Evolutionary conservation across 768 basidiomycete genomes (phyloP).

Genomic region (Tremella mesenterica): DNA sequence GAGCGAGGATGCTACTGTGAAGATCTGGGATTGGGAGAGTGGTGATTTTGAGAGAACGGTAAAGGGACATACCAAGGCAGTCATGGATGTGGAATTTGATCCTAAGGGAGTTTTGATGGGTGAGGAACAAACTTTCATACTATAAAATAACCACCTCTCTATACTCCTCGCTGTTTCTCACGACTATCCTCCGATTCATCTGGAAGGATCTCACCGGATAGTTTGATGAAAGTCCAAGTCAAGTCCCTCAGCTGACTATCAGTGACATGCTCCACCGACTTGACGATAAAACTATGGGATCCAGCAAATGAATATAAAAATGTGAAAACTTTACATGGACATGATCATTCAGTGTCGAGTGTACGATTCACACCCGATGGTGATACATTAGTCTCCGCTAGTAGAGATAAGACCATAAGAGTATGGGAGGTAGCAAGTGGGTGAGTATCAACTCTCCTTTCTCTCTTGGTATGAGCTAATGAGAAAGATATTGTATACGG

Average conservation of each 20-base stretch:
- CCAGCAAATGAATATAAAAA: slow-evolving; percentile 83
- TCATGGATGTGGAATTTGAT: slow-evolving; percentile 81
- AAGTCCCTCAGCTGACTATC: slow-evolving; percentile 5
- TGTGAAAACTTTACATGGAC: slow-evolving; percentile 73
- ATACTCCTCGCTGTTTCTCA: background rate
- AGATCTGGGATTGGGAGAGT: slow-evolving; percentile 95
- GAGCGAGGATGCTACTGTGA: slow-evolving; percentile 79
- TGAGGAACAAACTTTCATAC: too few species aligned
- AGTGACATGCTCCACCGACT: slow-evolving; percentile 72
- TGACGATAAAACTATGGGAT: slow-evolving; percentile 90
- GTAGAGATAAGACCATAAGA: slow-evolving; percentile 75
- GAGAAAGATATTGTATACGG: slow-evolving; percentile 59
- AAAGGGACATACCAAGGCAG: slow-evolving; percentile 83
- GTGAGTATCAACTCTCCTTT: slow-evolving; percentile 48
- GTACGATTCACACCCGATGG: slow-evolving; percentile 79
- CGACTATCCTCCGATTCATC: too few species aligned
- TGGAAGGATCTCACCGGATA: too few species aligned
- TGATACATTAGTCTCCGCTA: slow-evolving; percentile 72
- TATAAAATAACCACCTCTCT: too few species aligned
- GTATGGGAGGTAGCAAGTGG: slow-evolving; percentile 80
- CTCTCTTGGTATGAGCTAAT: slow-evolving; percentile 5
- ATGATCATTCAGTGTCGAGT: slow-evolving; percentile 82
- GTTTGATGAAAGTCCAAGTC: too few species aligned
- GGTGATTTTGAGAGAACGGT: slow-evolving; percentile 86
- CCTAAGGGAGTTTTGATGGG: slow-evolving; percentile 74